These are phyloP conservation scores for Xanthoconium purpureum DNA, from an alignment of 768 basidiomycete genomes.

Conservation along the genomic window DNA sequence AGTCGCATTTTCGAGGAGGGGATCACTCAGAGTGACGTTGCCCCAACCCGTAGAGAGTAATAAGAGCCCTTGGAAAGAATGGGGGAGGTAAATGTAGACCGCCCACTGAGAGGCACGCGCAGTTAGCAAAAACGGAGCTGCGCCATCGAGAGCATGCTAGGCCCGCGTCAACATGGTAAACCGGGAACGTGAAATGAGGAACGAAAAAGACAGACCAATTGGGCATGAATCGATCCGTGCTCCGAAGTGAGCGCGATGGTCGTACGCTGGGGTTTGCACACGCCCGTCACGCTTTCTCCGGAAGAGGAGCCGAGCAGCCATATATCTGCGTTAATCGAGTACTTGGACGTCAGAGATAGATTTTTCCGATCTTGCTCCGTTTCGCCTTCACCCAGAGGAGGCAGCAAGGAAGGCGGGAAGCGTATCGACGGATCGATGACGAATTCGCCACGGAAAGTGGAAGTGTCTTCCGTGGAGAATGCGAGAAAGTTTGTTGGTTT, in stretches of 20 bases:
- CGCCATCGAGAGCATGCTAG: background rate
- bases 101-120: background rate
- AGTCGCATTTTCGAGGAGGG: conserved; percentile 10
- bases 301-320: conserved; percentile 28
- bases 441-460: conserved; percentile 32
- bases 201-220: conserved; percentile 15
- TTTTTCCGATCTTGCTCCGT: conserved; percentile 40
- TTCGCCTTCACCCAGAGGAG: conserved; percentile 35
- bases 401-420: conserved; percentile 38
- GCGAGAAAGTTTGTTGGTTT: conserved; percentile 27
- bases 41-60: conserved; percentile 14
- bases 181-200: no score
- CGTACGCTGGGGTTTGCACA: conserved; percentile 12
- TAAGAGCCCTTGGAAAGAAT: conserved; percentile 15
- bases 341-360: conserved; percentile 33
- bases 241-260: conserved; percentile 18
- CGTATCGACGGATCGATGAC: conserved; percentile 41
- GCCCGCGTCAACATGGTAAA: no score
- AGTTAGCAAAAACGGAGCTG: conserved; percentile 12
- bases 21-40: conserved; percentile 2
- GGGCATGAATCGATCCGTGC: conserved; percentile 9
- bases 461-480: background rate
- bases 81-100: conserved; percentile 14
- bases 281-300: background rate
- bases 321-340: conserved; percentile 37